Evolutionary conservation across 805 yeast genomes (phyloP), one percentile per base, ranked within the genome.

Genomic region (Ogataea allantospora): DNA sequence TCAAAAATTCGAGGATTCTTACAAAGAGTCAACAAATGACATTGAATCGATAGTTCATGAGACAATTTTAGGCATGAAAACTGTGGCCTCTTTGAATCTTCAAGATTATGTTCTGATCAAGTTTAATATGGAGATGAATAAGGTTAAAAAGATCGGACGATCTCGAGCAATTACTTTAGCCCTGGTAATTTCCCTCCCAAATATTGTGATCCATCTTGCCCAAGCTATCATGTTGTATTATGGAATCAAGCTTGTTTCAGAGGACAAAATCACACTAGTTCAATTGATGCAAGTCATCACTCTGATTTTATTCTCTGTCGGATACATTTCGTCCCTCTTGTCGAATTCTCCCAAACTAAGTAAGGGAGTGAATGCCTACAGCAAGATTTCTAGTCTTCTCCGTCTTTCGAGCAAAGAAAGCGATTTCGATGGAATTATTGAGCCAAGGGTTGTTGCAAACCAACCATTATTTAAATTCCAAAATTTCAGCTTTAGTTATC

Each of bases 211-310:
- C 0, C 71, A 77, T 27, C 57, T 76, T 10, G 78, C 88, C 1
- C 88, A 88, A 42, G 82, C 87, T 2, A 64, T 86, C 1, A 56
- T 89, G n/a, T 65, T 88, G 5, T 89, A 77, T 59, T 88, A 81
- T 55, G 97, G 97, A 0, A 68, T 88, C 68, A 63, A 65, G 31
- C 66, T 93, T n/a, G 82, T 88, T 1, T 77, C 83, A 0, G 47
- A 54, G 1, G 70, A 67, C 0, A 75, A 74, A 30, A 88, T 87
- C 54, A 53, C 75, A 0, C 63, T 75, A 4, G 60, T 64, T n/a
- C 75, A 73, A 44, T 67, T 85, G 50, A 67, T 91, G 65, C 75
- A 78, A 50, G 85, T 89, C 0, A 72, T 86, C 36, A 73, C 89
- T 1, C 58, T 93, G 43, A 63, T 91, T 16, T 63, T 88, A 1